Conservation (phyloP, 495 filamentous ascomycete species). For the Parathielavia appendiculata region DNA sequence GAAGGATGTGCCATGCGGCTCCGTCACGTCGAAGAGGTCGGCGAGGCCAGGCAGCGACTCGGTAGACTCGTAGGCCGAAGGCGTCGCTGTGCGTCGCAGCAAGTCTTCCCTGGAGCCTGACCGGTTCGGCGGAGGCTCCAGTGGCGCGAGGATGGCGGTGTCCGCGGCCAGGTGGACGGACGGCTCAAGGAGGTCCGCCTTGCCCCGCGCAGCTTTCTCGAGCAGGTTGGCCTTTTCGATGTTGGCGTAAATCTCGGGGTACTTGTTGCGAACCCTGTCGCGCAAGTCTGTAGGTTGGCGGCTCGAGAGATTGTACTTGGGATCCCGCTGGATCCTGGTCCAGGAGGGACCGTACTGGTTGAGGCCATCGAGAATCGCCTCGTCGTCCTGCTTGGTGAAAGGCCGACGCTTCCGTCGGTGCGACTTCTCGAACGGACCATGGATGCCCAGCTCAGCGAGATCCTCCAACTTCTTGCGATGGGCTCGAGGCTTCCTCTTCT, state of each 20-base stretch:
- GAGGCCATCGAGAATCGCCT: constrained; percentile 69
- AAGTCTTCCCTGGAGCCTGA: constrained; percentile 41
- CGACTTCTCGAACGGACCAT: constrained; percentile 49
- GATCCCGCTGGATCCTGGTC: constrained; percentile 73
- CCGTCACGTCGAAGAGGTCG: constrained; percentile 24
- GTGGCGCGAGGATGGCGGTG: constrained; percentile 22
- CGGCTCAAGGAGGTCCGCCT: constrained; percentile 35
- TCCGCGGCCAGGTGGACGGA: constrained; percentile 37
- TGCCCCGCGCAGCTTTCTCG: constrained; percentile 26
- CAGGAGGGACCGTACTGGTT: constrained; percentile 70
- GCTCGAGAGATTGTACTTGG: constrained; percentile 56
- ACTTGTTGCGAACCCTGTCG: constrained; percentile 76
- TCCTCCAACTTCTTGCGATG: constrained; percentile 53
- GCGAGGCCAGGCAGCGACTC: constrained; percentile 30
- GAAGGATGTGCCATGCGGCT: constrained; percentile 21
- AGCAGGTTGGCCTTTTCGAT: constrained; percentile 53
- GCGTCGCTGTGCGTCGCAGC: constrained; percentile 30
- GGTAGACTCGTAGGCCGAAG: constrained; percentile 27
- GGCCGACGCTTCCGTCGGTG: constrained; percentile 52
- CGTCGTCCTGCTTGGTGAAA: constrained; percentile 73
- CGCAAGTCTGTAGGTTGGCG: constrained; percentile 74
- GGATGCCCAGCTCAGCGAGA: constrained; percentile 52
- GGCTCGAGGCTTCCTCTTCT: constrained; percentile 44
- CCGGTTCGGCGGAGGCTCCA: constrained; percentile 38
- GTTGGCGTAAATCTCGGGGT: constrained; percentile 53